Percentiles rank a stretch among this genome's conserved stretches.
Evolutionary conservation across 2,329 filamentous ascomycete species (phyloP).

Genomic region (Onygenales sp.): DNA sequence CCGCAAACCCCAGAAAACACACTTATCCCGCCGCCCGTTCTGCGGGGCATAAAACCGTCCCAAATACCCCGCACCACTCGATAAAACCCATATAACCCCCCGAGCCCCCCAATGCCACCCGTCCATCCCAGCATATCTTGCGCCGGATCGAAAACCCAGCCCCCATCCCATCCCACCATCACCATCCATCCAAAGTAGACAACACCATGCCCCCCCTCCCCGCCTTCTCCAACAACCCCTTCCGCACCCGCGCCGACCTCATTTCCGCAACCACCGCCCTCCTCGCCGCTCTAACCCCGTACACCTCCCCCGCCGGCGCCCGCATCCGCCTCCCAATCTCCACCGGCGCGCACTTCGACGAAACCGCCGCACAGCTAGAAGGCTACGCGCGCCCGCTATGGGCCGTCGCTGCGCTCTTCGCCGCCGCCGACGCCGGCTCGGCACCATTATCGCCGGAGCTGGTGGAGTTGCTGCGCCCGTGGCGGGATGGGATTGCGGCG

Average conservation of each 20-base stretch:
- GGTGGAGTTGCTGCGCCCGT: not conserved
- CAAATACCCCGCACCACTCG: too few relatives aligned
- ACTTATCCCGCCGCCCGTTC: too few relatives aligned
- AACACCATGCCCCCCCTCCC: slow-evolving; percentile 15
- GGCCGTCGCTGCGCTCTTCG: slow-evolving; percentile 23
- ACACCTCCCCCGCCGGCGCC: slow-evolving; percentile 11
- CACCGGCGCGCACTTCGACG: slow-evolving; percentile 12
- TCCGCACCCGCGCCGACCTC: slow-evolving; percentile 9
- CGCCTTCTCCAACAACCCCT: slow-evolving; percentile 13
- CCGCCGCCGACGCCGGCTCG: not conserved
- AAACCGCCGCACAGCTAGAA: slow-evolving; percentile 21
- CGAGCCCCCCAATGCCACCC: too few relatives aligned
- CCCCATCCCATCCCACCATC: too few relatives aligned
- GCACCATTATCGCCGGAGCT: not conserved
- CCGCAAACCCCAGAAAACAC: too few relatives aligned
- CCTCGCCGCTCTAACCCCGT: slow-evolving; percentile 8
- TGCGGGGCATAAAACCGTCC: too few relatives aligned
- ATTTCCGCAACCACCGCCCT: slow-evolving; percentile 9
- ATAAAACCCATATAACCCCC: too few relatives aligned
- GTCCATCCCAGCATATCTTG: too few relatives aligned
- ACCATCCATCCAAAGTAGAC: not conserved
- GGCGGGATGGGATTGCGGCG: slow-evolving; percentile 3
- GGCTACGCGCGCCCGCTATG: slow-evolving; percentile 23
- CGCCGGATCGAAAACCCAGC: too few relatives aligned
- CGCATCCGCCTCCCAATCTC: slow-evolving; percentile 11